Evolutionary conservation across 306 rosid genomes (phyloP), one percentile per base, ranked within the genome.

Genomic region (Cajanus cajan): DNA sequence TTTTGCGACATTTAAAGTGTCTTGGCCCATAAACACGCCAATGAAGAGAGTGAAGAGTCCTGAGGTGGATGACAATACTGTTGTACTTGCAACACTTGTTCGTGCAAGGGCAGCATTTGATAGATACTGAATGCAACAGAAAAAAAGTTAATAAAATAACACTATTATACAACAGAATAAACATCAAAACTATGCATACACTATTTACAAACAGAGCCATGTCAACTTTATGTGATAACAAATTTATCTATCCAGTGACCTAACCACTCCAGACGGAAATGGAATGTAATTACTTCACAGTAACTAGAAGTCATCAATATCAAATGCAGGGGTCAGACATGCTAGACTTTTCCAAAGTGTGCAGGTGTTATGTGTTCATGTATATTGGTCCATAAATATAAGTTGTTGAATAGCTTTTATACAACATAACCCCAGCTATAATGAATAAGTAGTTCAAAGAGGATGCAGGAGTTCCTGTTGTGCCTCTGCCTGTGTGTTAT

Each of bases 51-150:
- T 96, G 85, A 96, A 96, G 79, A 96, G 94, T 71, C 99, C 99
- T 39, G 99, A 96, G 33, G 99, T 96, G 80, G 99, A 96, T 68
- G 99, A 93, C 76, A 96, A 83, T 44, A 96, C 98, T 68, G 98
- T 96, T 71, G 99, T 93, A 73, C 99, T 96, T 21, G 98, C 99
- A 36, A 96, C 99, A 85, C 99, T 96, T 15, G 99, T 93, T 16
- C 93, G 96, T 4, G 99, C 99, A 40, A 96, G 98, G 31, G 99
- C 99, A 69, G 99, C 98, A 91, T 93, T 96, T 52, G 99, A 89
- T 47, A 96, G 94, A 83, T 96, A 96, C 99, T 96, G 94, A 80
- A 89, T 85, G 33, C 19, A 77, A 77, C 25, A 33, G 14, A 67
- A 69, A 24, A 61, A 52, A 12, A 16, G 0, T 48, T 59, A 34